Evolutionary conservation across 495 filamentous ascomycete species (phyloP).

Genomic region (Podospora pseudopauciseta): DNA sequence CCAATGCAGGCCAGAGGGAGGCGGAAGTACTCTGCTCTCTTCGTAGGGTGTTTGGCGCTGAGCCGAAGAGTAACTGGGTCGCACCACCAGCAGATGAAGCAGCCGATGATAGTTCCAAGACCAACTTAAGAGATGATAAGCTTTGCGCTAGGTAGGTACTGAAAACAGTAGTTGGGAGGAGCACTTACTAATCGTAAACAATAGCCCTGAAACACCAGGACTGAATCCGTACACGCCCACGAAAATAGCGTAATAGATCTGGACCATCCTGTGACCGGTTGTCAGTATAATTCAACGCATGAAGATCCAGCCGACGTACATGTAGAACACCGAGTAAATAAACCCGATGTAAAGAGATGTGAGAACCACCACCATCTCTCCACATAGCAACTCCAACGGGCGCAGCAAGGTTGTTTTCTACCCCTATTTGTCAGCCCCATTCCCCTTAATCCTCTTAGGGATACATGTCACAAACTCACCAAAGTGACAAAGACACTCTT

Average conservation of each 20-base stretch:
- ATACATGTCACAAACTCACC: constrained; percentile 15
- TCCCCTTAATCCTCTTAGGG: neutral
- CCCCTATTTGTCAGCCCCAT: neutral
- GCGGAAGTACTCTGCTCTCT: constrained; percentile 53
- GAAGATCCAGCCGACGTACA: constrained; percentile 35
- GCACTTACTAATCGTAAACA: constrained; percentile 28
- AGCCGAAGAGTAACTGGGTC: constrained; percentile 26
- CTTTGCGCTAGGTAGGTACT: neutral
- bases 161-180: neutral
- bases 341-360: constrained; percentile 60
- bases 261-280: constrained; percentile 38
- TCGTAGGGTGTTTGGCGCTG: constrained; percentile 17
- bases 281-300: neutral
- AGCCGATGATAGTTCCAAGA: constrained; percentile 48
- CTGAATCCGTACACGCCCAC: constrained; percentile 41
- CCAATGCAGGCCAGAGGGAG: constrained; percentile 62
- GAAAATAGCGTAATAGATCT: constrained; percentile 59
- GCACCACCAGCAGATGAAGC: constrained; percentile 45
- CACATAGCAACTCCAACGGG: constrained; percentile 52
- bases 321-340: constrained; percentile 67
- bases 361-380: constrained; percentile 61
- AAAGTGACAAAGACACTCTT: constrained; percentile 21
- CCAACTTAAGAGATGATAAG: constrained; percentile 26
- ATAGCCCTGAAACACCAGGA: constrained; percentile 32
- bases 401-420: constrained; percentile 35